Base-by-base conservation (phyloP, 441 rosid species). In the Jatropha podagrica region DNA sequence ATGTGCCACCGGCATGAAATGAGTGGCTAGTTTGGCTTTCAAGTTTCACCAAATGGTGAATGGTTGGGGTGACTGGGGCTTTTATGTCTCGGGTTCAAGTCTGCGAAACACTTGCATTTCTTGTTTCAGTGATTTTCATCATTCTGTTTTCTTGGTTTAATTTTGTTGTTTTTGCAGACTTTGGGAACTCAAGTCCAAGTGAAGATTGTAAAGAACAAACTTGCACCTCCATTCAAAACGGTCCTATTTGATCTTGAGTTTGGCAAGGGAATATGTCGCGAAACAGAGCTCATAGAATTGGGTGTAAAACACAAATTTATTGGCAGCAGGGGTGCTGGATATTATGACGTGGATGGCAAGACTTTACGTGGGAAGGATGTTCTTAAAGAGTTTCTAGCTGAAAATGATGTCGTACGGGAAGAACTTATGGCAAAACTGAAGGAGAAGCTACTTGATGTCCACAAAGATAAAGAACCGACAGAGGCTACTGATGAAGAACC, bases 131-230 rank as follows among this genome's bases (percentile, higher is more conserved):
- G 40, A 42, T 62, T 64, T n/a, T 17, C 59, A 3, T 55, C 18
- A 40, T 41, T 8, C 68, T 38, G 17, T 27, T 1, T 58, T 77
- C 70, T 46, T 49, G 66, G 68, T 46, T 71, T 46, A 27, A 54
- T 56, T 26, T 8, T 52, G 12, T 11, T 68, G 10, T 54, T 73
- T 79, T 67, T 82, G 82, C 85, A 96, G 99, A 89, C 86, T 26
- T 71, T 83, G 2, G 98, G 98, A 77, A 88, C 91, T 83, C 90
- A 86, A 84, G 88, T 96, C 54, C 78, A 82, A 26, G 97, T 92
- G 65, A 96, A 96, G 86, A 79, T 96, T 71, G 97, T 96, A 75
- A 96, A 96, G 89, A 96, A 96, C 84, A 96, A 96, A 85, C 95
- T 91, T 13, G 93, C 99, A 20, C 97, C 99, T 37, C 99, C 99